These are phyloP conservation scores for Phialocephala subalpina DNA, from an alignment of 2,329 filamentous ascomycete genomes.

Conservation along the genomic window DNA sequence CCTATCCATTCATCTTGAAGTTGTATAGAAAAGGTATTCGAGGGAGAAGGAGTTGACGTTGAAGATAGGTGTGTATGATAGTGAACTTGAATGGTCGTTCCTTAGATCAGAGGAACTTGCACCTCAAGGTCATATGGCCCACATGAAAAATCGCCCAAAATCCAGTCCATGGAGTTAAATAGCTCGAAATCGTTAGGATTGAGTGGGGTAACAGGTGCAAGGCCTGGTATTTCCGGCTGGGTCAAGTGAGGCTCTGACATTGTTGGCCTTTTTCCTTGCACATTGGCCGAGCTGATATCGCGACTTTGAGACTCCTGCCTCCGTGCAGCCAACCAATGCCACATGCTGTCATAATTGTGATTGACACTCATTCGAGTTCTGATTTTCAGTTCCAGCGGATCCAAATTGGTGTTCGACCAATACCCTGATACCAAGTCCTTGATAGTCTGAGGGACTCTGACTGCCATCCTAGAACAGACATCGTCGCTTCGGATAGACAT, in stretches of 20 bases:
- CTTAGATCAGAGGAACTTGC: conserved; percentile 32
- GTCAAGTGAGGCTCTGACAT: not conserved
- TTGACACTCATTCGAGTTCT: conserved; percentile 73
- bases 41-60: no score
- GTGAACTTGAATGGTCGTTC: conserved; percentile 2
- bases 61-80: no score
- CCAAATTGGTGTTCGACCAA: conserved; percentile 44
- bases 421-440: conserved; percentile 28
- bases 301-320: not conserved
- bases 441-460: conserved; percentile 73
- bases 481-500: conserved; percentile 70
- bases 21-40: no score
- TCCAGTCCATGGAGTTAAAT: conserved; percentile 33
- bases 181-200: conserved; percentile 24
- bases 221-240: not conserved
- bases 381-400: conserved; percentile 66
- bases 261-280: not conserved
- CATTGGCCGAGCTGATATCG: not conserved
- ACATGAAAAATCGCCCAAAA: conserved; percentile 17
- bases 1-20: no score
- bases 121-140: conserved; percentile 23
- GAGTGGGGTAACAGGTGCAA: not conserved
- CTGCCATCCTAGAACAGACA: conserved; percentile 67
- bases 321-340: conserved; percentile 45
- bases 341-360: conserved; percentile 71